Evolutionary conservation across 2,329 filamentous ascomycete genomes (phyloP).

Genomic region (Fusarium siculi): DNA sequence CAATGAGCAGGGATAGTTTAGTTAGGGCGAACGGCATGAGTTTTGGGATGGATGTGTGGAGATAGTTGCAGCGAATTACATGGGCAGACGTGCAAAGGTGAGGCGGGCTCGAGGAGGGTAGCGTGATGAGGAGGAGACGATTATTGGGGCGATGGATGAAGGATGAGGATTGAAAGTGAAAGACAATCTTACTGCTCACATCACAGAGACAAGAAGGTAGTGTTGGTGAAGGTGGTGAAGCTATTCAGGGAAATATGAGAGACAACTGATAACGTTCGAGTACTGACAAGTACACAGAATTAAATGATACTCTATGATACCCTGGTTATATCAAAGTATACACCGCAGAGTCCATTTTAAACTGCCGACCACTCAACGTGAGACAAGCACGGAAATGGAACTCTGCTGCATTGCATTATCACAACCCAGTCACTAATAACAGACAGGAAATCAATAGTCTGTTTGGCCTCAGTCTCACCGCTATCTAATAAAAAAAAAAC

Average conservation of each 20-base stretch:
- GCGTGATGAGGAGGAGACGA: slow-evolving; percentile 32
- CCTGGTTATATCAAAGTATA: not conserved
- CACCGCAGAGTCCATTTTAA: not conserved
- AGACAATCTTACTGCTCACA: slow-evolving; percentile 17
- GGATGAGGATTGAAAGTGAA: not conserved
- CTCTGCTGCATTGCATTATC: not conserved
- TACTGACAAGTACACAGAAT: not conserved
- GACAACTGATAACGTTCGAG: not conserved
- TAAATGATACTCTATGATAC: not conserved
- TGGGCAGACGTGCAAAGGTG: slow-evolving; percentile 14
- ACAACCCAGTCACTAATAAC: not conserved
- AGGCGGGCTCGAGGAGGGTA: slow-evolving; percentile 35
- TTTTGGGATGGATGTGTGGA: slow-evolving; percentile 30
- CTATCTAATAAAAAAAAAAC: not conserved
- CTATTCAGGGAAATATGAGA: slow-evolving; percentile 23
- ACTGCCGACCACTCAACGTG: not conserved
- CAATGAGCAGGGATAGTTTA: slow-evolving; percentile 29
- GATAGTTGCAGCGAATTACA: slow-evolving; percentile 23
- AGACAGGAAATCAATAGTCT: slow-evolving; percentile 20
- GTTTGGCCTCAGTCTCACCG: slow-evolving; percentile 21
- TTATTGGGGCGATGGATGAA: slow-evolving; percentile 41
- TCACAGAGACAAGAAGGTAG: slow-evolving; percentile 1
- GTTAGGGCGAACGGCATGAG: slow-evolving; percentile 44
- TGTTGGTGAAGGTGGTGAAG: slow-evolving; percentile 4
- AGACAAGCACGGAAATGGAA: not conserved